These are phyloP conservation scores for Earliella scabrosa DNA, from an alignment of 1,284 basidiomycete genomes.

Conservation along the genomic window DNA sequence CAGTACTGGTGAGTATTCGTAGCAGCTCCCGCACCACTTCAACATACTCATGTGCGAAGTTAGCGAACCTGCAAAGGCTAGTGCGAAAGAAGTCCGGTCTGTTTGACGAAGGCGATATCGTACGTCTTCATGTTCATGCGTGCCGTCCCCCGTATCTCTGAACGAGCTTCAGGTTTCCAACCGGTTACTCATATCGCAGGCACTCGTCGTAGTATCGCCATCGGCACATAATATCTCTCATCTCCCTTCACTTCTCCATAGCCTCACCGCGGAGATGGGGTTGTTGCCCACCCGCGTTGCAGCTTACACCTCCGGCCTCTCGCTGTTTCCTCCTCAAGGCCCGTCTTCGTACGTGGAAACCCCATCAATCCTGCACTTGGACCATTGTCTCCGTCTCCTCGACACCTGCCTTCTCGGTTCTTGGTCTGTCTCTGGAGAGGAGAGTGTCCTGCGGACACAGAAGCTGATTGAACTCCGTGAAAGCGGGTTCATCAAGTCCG, in stretches of 20 bases:
- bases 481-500: slow-evolving; percentile 38
- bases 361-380: slow-evolving; percentile 51
- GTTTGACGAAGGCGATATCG: slow-evolving; percentile 42
- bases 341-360: slow-evolving; percentile 29
- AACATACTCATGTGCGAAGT: slow-evolving; percentile 32
- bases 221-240: slow-evolving; percentile 40
- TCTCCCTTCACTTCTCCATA: slow-evolving; percentile 37
- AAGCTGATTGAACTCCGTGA: slow-evolving; percentile 28
- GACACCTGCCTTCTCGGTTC: slow-evolving; percentile 64
- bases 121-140: too few relatives aligned
- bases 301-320: slow-evolving; percentile 47
- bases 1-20: slow-evolving; percentile 40
- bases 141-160: too few relatives aligned
- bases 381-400: slow-evolving; percentile 61
- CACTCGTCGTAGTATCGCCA: slow-evolving; percentile 44
- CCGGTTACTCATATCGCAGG: slow-evolving; percentile 54
- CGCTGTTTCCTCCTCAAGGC: slow-evolving; percentile 39
- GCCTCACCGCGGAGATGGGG: slow-evolving; percentile 42
- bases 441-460: slow-evolving; percentile 14
- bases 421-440: slow-evolving; percentile 44
- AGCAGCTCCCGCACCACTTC: too few relatives aligned
- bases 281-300: slow-evolving; percentile 42
- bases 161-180: slow-evolving; percentile 63
- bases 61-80: slow-evolving; percentile 43
- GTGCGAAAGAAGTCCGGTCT: slow-evolving; percentile 52